A percentile compares a stretch with the other conserved stretches of the same genome.
These are phyloP conservation scores for Platanthera zijinensis DNA, from an alignment of 106 monocot species.

Conservation along the genomic window DNA sequence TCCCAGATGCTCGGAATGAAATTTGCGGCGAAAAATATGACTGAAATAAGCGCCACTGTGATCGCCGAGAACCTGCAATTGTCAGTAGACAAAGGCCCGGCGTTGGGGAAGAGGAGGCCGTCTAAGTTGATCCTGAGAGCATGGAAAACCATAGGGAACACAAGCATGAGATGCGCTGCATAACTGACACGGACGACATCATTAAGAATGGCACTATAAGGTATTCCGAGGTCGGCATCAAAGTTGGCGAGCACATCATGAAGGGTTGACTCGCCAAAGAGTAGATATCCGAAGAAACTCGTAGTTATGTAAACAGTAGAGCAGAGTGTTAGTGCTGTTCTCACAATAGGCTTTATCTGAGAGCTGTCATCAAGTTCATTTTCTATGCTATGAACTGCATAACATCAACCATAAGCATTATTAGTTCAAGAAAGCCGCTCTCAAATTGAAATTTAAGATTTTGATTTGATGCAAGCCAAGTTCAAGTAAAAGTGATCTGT, in stretches of 20 bases:
- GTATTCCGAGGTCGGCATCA: constrained; percentile 70
- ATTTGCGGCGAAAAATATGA: constrained; percentile 60
- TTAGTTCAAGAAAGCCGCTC: not conserved
- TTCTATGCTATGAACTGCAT: constrained; percentile 83
- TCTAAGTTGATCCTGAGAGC: constrained; percentile 79
- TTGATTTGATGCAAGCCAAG: not conserved
- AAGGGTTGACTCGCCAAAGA: constrained; percentile 82
- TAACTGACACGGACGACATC: constrained; percentile 87
- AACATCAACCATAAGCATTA: not conserved
- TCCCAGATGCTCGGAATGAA: constrained; percentile 97
- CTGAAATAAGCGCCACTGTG: constrained; percentile 35
- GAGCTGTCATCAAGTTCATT: constrained; percentile 79
- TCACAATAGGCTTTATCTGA: constrained; percentile 63
- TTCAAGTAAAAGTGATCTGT: not conserved
- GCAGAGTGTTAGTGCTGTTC: constrained; percentile 68
- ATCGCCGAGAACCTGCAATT: constrained; percentile 51
- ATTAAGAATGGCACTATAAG: constrained; percentile 57
- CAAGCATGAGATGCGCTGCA: constrained; percentile 86
- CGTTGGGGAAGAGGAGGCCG: constrained; percentile 66
- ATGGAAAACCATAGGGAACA: constrained; percentile 86
- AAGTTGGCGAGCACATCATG: constrained; percentile 95
- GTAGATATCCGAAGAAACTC: constrained; percentile 84
- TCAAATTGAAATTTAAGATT: not conserved
- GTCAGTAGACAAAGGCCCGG: constrained; percentile 45
- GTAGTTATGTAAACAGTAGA: constrained; percentile 73